Evolutionary conservation across 805 yeast species (phyloP), one percentile per base, ranked within the genome.

Genomic region (Tanozyma kutaoensis): DNA sequence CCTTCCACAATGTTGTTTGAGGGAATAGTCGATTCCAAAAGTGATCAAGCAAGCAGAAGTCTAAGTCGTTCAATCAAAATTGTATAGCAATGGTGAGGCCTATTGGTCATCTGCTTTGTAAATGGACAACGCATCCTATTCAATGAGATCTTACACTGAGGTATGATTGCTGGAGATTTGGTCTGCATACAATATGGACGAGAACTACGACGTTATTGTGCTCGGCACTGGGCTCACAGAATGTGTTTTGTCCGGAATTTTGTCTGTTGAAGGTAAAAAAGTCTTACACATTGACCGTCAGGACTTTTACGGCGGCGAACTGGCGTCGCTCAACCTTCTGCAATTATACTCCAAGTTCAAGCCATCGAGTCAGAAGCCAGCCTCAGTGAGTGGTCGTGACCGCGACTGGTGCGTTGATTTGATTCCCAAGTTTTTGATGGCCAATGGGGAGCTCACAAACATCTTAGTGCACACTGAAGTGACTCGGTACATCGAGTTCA

Each of bases 391-490:
- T 36, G 97, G 98, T 27, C 74, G 93, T 45, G 94, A 84, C 46
- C 71, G 97, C 37, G 97, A 91, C 52, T 91, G 97, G 96, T 85
- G 93, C 55, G 91, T 91, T 28, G 98, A 91, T 50, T 66, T 91
- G 56, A 84, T 91, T 45, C 98, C 98, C 24, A 91, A 91, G 58
- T 86, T 91, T 42, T 62, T 91, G 41, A 91, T 91, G 98, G 86
- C 96, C 29, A 82, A 85, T 48, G 98, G 98, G 23, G 98, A 88
- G 50, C 70, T 91, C 52, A 91, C 96, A 37, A 88, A 88, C 51
- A 91, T 91, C 40, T 69, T 91, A 40, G 85, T 82, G 20, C 95
- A 88, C 52, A 91, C 98, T 14, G 88, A 88, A 43, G 98, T 91
- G 31, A 88, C 97, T 15, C 66, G 95, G 39, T 88, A 88, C 54